These are phyloP conservation scores for Citeromyces hawaiiensis DNA, from an alignment of 1,139 yeast species.

Conservation along the genomic window DNA sequence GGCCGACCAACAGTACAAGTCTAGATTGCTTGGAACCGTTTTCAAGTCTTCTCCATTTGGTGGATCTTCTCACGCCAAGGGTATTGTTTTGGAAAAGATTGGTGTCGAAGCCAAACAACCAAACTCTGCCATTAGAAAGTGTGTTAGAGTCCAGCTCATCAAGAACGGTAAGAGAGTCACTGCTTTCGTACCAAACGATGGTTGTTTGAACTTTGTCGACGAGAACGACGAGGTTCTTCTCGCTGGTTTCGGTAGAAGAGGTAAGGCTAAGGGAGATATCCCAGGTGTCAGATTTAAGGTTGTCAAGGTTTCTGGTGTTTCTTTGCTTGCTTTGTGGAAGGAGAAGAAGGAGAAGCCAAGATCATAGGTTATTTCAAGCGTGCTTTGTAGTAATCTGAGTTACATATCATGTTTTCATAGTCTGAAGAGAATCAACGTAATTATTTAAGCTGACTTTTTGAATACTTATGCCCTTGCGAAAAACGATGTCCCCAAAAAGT, in stretches of 20 bases:
- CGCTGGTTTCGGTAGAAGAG: constrained; percentile 99
- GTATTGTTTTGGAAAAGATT: constrained; percentile 98
- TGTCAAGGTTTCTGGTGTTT: constrained; percentile 99
- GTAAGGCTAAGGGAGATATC: constrained; percentile 99
- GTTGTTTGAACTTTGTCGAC: constrained; percentile 99
- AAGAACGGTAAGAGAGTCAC: constrained; percentile 99
- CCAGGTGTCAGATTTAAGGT: constrained; percentile 99
- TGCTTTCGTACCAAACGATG: constrained; percentile 99
- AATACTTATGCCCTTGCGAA: no score
- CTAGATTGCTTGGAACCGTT: constrained; percentile 98
- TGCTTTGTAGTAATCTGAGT: constrained; percentile 3
- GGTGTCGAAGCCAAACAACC: constrained; percentile 99
- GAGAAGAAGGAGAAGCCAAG: constrained; percentile 99
- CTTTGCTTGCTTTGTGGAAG: constrained; percentile 99
- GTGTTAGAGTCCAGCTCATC: constrained; percentile 99
- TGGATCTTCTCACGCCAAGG: constrained; percentile 99
- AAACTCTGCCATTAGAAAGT: constrained; percentile 99
- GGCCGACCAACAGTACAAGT: constrained; percentile 98
- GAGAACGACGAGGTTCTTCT: constrained; percentile 98
- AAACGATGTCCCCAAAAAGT: no score
- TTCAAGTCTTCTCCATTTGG: constrained; percentile 99
- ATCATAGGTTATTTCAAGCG: constrained; percentile 41
- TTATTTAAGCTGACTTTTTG: not conserved
- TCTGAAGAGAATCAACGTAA: constrained; percentile 2
- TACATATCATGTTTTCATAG: constrained; percentile 5